Percentiles rank a stretch among this genome's conserved stretches.
These are phyloP conservation scores for Botrytis deweyae DNA, from an alignment of 2,329 filamentous ascomycete species.

Conservation along the genomic window DNA sequence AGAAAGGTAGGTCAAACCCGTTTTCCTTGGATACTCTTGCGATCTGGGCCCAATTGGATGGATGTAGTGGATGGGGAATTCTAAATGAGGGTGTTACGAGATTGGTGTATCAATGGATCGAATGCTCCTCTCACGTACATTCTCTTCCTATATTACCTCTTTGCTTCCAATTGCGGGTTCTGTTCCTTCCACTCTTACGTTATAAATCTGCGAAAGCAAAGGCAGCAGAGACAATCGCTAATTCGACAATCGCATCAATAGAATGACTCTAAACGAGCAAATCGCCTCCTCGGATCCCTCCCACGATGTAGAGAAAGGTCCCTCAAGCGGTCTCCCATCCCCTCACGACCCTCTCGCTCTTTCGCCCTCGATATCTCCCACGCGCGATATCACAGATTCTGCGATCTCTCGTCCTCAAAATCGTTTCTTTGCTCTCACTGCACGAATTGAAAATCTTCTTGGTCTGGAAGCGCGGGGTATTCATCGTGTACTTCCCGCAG, in stretches of 20 bases:
- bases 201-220: background rate
- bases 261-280: slow-evolving; percentile 11
- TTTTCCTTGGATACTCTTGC: background rate
- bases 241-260: background rate
- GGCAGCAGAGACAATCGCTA: background rate
- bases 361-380: background rate
- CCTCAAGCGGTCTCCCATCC: background rate
- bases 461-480: slow-evolving; percentile 56
- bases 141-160: background rate
- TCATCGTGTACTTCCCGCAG: slow-evolving; percentile 53
- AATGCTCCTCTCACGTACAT: background rate
- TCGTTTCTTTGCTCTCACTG: slow-evolving; percentile 11
- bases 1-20: background rate
- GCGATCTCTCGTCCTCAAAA: background rate
- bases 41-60: background rate
- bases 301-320: slow-evolving; percentile 18
- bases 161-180: background rate
- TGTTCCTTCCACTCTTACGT: background rate
- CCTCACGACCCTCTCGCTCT: background rate
- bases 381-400: background rate
- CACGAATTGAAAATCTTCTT: slow-evolving; percentile 30
- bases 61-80: background rate
- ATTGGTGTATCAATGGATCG: background rate
- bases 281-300: background rate
- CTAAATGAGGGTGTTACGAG: slow-evolving; percentile 3